phyloP scores from a whole-genome alignment of 75 land plant genomes.

The Sequoiadendron giganteum region DNA sequence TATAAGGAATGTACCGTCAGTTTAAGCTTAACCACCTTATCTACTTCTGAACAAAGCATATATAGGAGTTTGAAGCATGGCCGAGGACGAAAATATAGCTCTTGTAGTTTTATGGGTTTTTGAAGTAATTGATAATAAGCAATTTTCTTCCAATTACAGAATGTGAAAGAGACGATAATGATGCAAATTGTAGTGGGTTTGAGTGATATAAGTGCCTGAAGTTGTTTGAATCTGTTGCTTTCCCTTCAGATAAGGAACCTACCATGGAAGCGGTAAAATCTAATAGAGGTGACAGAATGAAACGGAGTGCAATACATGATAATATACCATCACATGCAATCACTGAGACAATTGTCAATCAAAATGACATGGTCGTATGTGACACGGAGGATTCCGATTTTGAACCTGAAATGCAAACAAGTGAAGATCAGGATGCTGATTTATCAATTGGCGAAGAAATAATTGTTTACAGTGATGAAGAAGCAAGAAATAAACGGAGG shows the following conservation, averaged over 20 bases:
- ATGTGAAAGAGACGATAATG: neutral
- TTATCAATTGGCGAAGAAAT: neutral
- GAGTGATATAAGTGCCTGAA: neutral
- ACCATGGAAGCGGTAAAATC: neutral
- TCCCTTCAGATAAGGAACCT: neutral
- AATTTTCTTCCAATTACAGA: neutral
- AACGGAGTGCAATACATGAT: neutral
- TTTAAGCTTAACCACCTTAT: neutral
- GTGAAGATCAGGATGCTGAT: neutral
- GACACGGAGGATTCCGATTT: neutral
- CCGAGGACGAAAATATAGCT: neutral
- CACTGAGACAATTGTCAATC: neutral
- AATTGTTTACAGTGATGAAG: neutral
- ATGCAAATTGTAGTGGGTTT: neutral
- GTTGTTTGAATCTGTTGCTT: neutral
- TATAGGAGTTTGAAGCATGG: neutral
- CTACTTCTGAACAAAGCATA: neutral
- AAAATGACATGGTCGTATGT: neutral
- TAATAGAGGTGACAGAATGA: neutral
- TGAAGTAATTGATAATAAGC: neutral
- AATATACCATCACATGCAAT: neutral
- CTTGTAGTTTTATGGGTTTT: neutral
- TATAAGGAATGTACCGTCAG: neutral
- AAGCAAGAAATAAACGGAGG: neutral
- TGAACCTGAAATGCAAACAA: neutral